Conservation (phyloP, 1,284 basidiomycete genomes). For the Papiliotrema laurentii region DNA sequence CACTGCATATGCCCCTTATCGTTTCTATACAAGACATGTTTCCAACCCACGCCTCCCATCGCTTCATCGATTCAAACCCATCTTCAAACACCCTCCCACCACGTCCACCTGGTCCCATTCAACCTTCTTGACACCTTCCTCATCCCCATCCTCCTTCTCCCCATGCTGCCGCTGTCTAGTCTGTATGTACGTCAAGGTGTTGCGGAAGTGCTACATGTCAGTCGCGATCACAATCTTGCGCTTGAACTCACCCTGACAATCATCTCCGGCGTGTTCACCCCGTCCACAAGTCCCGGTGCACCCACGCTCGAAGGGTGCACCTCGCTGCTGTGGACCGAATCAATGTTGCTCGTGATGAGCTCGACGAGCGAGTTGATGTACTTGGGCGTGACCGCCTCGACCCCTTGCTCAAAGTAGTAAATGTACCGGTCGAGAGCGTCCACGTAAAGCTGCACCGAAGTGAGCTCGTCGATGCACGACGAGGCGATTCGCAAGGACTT, state of each 20-base stretch:
- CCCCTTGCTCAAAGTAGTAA: slow-evolving; percentile 87
- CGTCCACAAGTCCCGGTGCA: slow-evolving; percentile 73
- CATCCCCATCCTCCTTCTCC: slow-evolving; percentile 10
- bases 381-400: slow-evolving; percentile 85
- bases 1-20: too few species aligned
- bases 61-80: slow-evolving; percentile 54
- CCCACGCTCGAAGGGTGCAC: slow-evolving; percentile 58
- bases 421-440: slow-evolving; percentile 88
- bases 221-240: too few species aligned
- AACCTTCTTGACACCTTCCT: slow-evolving; percentile 43
- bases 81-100: slow-evolving; percentile 76
- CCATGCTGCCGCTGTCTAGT: slow-evolving; percentile 35
- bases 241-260: slow-evolving; percentile 54
- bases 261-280: slow-evolving; percentile 84
- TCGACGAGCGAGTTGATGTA: slow-evolving; percentile 92
- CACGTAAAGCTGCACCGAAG: slow-evolving; percentile 87
- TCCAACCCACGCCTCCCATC: neutral
- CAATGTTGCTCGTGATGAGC: slow-evolving; percentile 83
- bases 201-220: slow-evolving; percentile 69
- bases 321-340: slow-evolving; percentile 75
- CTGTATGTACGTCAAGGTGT: slow-evolving; percentile 76
- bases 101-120: slow-evolving; percentile 81
- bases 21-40: neutral
- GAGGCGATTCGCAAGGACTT: slow-evolving; percentile 90
- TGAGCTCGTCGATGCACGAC: slow-evolving; percentile 88